Evolutionary conservation across 2,329 filamentous ascomycete species (phyloP).

Genomic region (Hypomyces rosellus): DNA sequence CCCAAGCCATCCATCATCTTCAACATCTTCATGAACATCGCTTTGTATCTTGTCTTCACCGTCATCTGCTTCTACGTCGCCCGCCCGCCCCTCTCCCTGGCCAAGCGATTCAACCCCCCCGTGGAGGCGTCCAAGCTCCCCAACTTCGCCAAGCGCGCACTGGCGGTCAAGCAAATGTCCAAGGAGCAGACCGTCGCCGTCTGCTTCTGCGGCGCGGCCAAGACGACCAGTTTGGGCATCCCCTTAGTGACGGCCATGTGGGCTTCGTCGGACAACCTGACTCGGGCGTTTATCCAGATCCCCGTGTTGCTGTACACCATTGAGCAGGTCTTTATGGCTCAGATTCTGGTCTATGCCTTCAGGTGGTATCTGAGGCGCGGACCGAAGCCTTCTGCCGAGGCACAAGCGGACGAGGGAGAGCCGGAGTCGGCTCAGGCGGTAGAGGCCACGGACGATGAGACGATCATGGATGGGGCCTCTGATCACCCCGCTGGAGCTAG

Average conservation of each 20-base stretch:
- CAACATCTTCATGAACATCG: constrained; percentile 61
- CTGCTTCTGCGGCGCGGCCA: constrained; percentile 68
- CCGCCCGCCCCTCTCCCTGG: constrained; percentile 33
- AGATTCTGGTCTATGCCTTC: constrained; percentile 41
- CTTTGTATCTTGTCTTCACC: constrained; percentile 56
- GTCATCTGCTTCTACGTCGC: constrained; percentile 51
- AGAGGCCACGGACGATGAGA: neutral
- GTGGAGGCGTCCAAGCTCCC: constrained; percentile 29
- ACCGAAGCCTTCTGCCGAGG: constrained; percentile 18
- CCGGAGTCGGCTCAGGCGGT: neutral
- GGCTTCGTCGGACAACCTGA: constrained; percentile 45
- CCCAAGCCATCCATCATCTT: constrained; percentile 58
- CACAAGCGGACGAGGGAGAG: neutral
- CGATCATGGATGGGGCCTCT: neutral
- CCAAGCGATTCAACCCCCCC: constrained; percentile 25
- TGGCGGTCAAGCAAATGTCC: constrained; percentile 47
- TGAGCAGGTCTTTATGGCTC: constrained; percentile 46
- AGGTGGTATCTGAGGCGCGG: constrained; percentile 34
- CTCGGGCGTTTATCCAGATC: constrained; percentile 54
- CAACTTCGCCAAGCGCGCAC: constrained; percentile 20
- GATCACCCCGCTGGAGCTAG: too few species aligned
- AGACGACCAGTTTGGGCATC: constrained; percentile 65
- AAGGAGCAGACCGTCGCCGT: constrained; percentile 61
- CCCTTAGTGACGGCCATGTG: constrained; percentile 65
- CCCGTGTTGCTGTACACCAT: constrained; percentile 58